Base-by-base conservation (phyloP, 164 flowering plant species). In the Umbellularia californica region DNA sequence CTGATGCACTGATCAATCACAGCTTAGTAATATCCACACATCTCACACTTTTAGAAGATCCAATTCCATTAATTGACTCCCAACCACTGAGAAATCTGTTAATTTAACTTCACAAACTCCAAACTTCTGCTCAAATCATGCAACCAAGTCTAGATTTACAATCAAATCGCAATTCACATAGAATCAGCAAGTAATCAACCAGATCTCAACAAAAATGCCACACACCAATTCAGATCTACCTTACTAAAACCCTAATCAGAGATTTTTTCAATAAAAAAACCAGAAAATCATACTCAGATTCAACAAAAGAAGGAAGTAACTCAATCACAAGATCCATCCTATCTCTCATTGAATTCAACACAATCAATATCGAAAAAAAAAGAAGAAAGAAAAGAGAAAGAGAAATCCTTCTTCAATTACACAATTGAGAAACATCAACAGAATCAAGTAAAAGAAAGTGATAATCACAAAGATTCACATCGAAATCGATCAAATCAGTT, bases 371-470 rank as follows among this genome's bases (percentile, higher is more conserved):
- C 35, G 0, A 30, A 30, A 3, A 30, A 28, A 28, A 28, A 28
- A 28, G 0, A 0, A 28, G 0, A 30, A 30, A 30, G 0, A 0
- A 2, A 28, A 4, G 4, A 30, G 4, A 0, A 2, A 30, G 5
- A 30, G 35, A 30, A 30, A 30, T 30, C 33, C 35, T 30, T 5
- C 35, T 30, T 30, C 35, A 30, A 30, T 30, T 30, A 4, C 35
- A 30, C 35, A 30, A 30, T 30, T 5, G 0, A 30, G 35, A 30
- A 30, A 30, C 35, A 30, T 30, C 35, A 30, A 30, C 35, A 30
- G 10, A 41, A 41, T 41, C 47, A 41, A 9, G 47, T 1, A 41
- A 41, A 41, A 41, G 47, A 41, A 41, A 30, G 35, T 4, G 35
- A 5, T 30, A 30, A 30, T 30, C 35, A 30, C 35, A 30, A 4